Conservation (phyloP, 495 filamentous ascomycete species). For the Xylaria curta region DNA sequence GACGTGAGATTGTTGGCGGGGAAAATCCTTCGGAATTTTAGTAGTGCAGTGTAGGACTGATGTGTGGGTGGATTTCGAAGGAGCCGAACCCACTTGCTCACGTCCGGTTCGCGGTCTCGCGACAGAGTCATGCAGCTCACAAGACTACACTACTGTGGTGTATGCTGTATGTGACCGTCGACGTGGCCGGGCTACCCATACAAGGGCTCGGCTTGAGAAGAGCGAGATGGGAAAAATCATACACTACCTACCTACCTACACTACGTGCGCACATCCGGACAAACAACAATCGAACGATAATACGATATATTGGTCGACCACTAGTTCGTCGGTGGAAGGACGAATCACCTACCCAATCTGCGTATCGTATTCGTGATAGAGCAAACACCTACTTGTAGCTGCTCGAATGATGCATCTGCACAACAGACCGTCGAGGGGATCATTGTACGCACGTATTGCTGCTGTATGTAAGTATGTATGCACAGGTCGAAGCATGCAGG, state of each 20-base stretch:
- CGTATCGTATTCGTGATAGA: constrained; percentile 17
- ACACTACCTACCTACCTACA: background rate
- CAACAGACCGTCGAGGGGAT: constrained; percentile 3
- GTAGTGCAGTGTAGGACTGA: constrained; percentile 7
- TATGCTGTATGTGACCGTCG: constrained; percentile 24
- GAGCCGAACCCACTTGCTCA: constrained; percentile 19
- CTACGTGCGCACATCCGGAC: background rate
- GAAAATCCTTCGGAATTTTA: constrained; percentile 6
- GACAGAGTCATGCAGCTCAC: constrained; percentile 21
- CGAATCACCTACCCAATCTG: background rate
- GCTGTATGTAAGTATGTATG: too few relatives aligned
- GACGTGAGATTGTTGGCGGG: constrained; percentile 21
- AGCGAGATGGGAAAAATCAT: background rate
- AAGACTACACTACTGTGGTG: constrained; percentile 22
- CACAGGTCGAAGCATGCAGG: constrained; percentile 17
- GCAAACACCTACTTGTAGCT: background rate
- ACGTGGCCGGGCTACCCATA: constrained; percentile 20
- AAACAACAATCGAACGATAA: constrained; percentile 12
- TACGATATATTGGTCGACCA: background rate
- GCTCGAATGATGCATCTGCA: constrained; percentile 21
- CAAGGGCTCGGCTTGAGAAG: background rate
- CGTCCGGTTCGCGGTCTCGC: constrained; percentile 24
- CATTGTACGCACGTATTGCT: background rate
- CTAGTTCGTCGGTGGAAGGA: background rate
- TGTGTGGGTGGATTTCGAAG: constrained; percentile 21